These are phyloP conservation scores for Neonectria faginata DNA, from an alignment of 2,329 filamentous ascomycete genomes.

Conservation along the genomic window DNA sequence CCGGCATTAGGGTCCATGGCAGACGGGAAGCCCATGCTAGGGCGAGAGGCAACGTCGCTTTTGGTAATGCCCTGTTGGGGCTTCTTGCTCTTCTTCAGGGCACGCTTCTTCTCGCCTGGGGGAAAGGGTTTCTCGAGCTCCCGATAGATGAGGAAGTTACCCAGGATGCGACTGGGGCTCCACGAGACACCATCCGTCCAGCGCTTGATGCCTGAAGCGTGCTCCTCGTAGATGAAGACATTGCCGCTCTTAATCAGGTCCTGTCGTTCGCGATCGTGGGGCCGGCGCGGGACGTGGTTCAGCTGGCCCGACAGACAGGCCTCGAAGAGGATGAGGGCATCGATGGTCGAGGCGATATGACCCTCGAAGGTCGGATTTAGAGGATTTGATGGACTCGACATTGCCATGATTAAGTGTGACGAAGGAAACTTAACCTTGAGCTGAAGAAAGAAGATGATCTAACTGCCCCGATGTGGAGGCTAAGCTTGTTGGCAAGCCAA, in stretches of 20 bases:
- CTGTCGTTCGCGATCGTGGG: conserved; percentile 84
- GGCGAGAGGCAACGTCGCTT: conserved; percentile 42
- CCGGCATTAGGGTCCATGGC: conserved; percentile 31
- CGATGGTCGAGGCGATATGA: conserved; percentile 74
- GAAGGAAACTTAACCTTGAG: conserved; percentile 33
- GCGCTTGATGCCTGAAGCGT: conserved; percentile 89
- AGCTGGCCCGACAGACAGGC: conserved; percentile 78
- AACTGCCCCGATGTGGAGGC: conserved; percentile 26
- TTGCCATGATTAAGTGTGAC: conserved; percentile 37
- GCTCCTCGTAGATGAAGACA: conserved; percentile 92
- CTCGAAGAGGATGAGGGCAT: conserved; percentile 85
- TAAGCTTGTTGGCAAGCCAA: conserved; percentile 22
- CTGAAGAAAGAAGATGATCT: conserved; percentile 22
- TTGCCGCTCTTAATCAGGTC: conserved; percentile 85
- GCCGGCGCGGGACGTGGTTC: conserved; percentile 82
- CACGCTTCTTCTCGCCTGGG: conserved; percentile 86
- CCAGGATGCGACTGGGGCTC: conserved; percentile 88
- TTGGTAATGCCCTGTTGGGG: conserved; percentile 53
- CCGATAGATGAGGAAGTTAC: conserved; percentile 87
- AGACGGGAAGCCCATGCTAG: conserved; percentile 30
- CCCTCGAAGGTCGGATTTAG: conserved; percentile 76
- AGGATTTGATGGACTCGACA: conserved; percentile 46
- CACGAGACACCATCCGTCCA: conserved; percentile 95
- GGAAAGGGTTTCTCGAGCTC: conserved; percentile 83
- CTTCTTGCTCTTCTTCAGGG: conserved; percentile 75